Conservation (phyloP, 768 basidiomycete species). For the Podaxis sp. region DNA sequence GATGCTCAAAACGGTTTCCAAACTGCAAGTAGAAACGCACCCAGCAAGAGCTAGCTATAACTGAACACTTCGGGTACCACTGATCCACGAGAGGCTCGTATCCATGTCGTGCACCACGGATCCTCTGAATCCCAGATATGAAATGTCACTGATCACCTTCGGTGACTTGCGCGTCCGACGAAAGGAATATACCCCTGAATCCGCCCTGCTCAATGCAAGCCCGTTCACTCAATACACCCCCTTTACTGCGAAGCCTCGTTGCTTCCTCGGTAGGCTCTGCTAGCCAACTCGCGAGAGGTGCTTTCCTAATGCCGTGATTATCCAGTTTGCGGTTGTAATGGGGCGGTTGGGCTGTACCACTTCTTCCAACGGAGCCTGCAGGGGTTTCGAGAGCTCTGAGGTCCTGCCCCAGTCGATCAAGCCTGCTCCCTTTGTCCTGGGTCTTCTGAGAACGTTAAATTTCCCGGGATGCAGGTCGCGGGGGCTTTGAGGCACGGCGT, state of each 20-base stretch:
- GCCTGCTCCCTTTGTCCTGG: neutral
- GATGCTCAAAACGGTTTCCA: too few relatives aligned
- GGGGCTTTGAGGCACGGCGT: neutral
- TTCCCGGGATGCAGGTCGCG: neutral
- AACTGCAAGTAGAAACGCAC: too few relatives aligned
- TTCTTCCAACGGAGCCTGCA: neutral
- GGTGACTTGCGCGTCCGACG: neutral
- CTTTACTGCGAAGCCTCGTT: neutral
- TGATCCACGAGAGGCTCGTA: neutral
- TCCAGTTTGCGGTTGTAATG: neutral
- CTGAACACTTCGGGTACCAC: too few relatives aligned
- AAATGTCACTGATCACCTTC: neutral
- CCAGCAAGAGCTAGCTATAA: too few relatives aligned
- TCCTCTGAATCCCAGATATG: neutral
- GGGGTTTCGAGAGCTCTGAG: neutral
- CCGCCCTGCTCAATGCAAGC: neutral
- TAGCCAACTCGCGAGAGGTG: constrained; percentile 7
- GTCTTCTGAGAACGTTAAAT: neutral
- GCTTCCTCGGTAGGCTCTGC: neutral
- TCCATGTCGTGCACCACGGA: neutral
- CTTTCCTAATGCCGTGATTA: neutral
- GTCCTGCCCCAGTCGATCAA: neutral
- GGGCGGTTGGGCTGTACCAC: neutral
- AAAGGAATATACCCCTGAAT: neutral
- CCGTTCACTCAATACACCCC: neutral